These are phyloP conservation scores for Crepidotus variabilis DNA, from an alignment of 768 basidiomycete genomes.

Conservation along the genomic window DNA sequence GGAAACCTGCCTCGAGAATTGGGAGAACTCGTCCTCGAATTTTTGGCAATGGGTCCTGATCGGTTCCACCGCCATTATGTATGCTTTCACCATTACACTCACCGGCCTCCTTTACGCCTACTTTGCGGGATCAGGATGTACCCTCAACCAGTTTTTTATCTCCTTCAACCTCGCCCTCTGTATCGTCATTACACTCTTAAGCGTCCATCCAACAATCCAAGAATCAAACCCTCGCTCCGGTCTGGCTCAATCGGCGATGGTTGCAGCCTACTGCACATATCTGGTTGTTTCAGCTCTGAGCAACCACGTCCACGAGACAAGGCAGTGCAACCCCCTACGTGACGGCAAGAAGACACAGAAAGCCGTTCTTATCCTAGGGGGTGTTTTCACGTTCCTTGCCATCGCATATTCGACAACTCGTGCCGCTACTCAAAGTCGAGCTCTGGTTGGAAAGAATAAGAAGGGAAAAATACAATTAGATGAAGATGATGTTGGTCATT, in stretches of 20 bases:
- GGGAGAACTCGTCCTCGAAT: conserved; percentile 83
- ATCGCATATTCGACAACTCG: conserved; percentile 97
- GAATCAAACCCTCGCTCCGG: conserved; percentile 93
- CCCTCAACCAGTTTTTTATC: conserved; percentile 95
- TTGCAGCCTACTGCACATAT: conserved; percentile 97
- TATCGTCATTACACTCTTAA: conserved; percentile 75
- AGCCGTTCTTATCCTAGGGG: conserved; percentile 86
- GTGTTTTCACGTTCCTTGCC: conserved; percentile 94
- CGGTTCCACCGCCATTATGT: conserved; percentile 88
- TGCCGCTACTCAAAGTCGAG: conserved; percentile 93
- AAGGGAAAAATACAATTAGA: conserved; percentile 62
- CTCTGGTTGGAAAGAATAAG: conserved; percentile 74
- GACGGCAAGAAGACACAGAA: conserved; percentile 69
- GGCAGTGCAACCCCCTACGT: conserved; percentile 85
- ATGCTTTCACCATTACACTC: conserved; percentile 76
- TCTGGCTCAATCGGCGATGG: conserved; percentile 93
- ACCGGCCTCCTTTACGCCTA: conserved; percentile 89
- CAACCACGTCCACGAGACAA: conserved; percentile 76
- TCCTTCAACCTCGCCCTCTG: conserved; percentile 86
- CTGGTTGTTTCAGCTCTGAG: conserved; percentile 90
- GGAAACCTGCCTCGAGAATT: conserved; percentile 93
- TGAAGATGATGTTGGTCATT: conserved; percentile 51
- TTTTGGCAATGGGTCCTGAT: conserved; percentile 97
- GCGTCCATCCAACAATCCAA: conserved; percentile 83
- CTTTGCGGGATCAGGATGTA: conserved; percentile 85